Conservation (phyloP, 495 filamentous ascomycete genomes). For the Penicillium roqueforti region DNA sequence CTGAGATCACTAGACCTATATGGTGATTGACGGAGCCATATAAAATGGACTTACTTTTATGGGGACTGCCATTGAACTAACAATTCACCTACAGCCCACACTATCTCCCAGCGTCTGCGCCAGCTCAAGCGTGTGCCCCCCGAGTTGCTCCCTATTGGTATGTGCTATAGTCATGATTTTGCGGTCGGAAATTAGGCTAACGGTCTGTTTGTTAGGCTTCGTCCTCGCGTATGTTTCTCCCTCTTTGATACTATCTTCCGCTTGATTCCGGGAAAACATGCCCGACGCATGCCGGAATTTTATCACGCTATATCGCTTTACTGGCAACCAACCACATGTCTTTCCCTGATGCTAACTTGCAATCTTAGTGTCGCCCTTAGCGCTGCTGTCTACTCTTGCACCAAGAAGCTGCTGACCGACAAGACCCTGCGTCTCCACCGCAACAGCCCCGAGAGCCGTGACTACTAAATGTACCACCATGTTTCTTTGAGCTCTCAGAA, state of each 20-base stretch:
- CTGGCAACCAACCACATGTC: not conserved
- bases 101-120: slow-evolving; percentile 92
- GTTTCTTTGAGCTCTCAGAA: slow-evolving; percentile 33
- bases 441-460: slow-evolving; percentile 47
- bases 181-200: slow-evolving; percentile 17
- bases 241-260: slow-evolving; percentile 15
- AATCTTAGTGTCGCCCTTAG: slow-evolving; percentile 55
- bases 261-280: slow-evolving; percentile 15
- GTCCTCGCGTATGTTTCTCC: slow-evolving; percentile 64
- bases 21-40: slow-evolving; percentile 12
- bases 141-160: slow-evolving; percentile 94
- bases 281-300: slow-evolving; percentile 9
- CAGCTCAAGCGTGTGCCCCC: slow-evolving; percentile 81
- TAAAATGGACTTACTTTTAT: not conserved
- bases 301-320: slow-evolving; percentile 7
- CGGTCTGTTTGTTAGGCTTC: slow-evolving; percentile 53
- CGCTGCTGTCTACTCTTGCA: slow-evolving; percentile 75
- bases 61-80: slow-evolving; percentile 27
- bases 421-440: slow-evolving; percentile 79
- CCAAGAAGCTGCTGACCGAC: slow-evolving; percentile 78
- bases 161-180: slow-evolving; percentile 24
- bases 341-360: slow-evolving; percentile 24
- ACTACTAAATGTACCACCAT: slow-evolving; percentile 46
- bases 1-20: slow-evolving; percentile 5
- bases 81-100: slow-evolving; percentile 66